These are phyloP conservation scores for Fomitopsis pulvina DNA, from an alignment of 768 basidiomycete genomes.

Conservation along the genomic window DNA sequence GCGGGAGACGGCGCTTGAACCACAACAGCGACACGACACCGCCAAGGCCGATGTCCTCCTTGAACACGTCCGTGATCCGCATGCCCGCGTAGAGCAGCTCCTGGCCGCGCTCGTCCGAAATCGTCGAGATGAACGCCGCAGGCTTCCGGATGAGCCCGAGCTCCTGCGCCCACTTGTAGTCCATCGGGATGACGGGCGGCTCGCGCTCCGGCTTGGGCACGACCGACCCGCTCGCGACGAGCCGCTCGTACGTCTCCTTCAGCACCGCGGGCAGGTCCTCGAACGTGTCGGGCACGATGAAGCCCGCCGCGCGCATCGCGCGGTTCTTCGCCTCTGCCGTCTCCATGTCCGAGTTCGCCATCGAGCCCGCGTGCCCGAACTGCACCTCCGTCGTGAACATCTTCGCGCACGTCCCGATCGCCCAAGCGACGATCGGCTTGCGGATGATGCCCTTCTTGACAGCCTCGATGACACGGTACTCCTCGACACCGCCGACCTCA, in stretches of 20 bases:
- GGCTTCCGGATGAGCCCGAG: conserved; percentile 98
- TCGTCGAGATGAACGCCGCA: conserved; percentile 97
- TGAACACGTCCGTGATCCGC: conserved; percentile 98
- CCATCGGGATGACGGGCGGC: conserved; percentile 98
- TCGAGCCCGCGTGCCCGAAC: conserved; percentile 96
- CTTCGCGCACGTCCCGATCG: conserved; percentile 99
- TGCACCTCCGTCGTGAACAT: conserved; percentile 99
- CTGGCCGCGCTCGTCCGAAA: conserved; percentile 98
- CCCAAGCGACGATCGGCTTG: conserved; percentile 99
- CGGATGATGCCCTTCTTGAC: conserved; percentile 90
- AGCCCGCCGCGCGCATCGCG: conserved; percentile 91
- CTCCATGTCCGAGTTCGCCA: conserved; percentile 97
- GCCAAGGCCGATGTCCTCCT: conserved; percentile 93
- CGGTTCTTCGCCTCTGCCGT: conserved; percentile 98
- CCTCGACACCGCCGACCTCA: conserved; percentile 98
- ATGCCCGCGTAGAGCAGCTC: conserved; percentile 98
- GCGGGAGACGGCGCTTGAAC: conserved; percentile 94
- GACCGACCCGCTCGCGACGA: conserved; percentile 67
- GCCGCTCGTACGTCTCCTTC: conserved; percentile 76
- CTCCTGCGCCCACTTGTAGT: conserved; percentile 99
- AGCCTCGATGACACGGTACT: conserved; percentile 98
- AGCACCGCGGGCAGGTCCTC: conserved; percentile 89
- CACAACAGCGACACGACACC: conserved; percentile 94
- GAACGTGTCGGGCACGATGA: conserved; percentile 96
- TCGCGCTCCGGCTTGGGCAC: conserved; percentile 71